These are phyloP conservation scores for Kwoniella shandongensis DNA, from an alignment of 768 basidiomycete species.

Conservation along the genomic window DNA sequence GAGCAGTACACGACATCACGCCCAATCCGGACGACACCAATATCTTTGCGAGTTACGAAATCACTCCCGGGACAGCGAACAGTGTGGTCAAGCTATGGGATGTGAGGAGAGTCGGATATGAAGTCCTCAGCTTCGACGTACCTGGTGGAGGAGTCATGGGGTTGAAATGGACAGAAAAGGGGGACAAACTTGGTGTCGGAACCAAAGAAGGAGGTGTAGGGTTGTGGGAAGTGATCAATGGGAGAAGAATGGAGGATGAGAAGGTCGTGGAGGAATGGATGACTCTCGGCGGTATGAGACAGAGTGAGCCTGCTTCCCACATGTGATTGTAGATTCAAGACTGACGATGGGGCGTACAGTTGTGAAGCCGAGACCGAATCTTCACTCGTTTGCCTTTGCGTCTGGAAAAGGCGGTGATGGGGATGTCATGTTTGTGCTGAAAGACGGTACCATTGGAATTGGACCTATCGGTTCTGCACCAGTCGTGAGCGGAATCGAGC, in stretches of 20 bases:
- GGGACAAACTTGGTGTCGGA: constrained; percentile 36
- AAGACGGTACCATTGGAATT: constrained; percentile 46
- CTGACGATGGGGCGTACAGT: too few relatives aligned
- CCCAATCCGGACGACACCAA: constrained; percentile 33
- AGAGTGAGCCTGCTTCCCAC: too few relatives aligned
- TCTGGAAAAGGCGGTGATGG: neutral
- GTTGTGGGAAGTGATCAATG: constrained; percentile 44
- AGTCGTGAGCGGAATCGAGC: too few relatives aligned
- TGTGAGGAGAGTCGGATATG: constrained; percentile 28
- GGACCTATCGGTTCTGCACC: constrained; percentile 36
- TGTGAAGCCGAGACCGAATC: constrained; percentile 33
- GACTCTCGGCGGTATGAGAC: constrained; percentile 32
- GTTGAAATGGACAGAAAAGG: constrained; percentile 34
- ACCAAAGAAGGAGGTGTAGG: constrained; percentile 46
- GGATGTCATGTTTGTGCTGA: constrained; percentile 44
- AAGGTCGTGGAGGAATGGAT: constrained; percentile 32
- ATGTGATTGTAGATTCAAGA: too few relatives aligned
- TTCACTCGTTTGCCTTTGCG: constrained; percentile 44
- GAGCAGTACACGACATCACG: constrained; percentile 39
- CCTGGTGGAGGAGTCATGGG: constrained; percentile 23
- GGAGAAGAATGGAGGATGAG: constrained; percentile 19
- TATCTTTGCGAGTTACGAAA: constrained; percentile 46
- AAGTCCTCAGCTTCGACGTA: constrained; percentile 44
- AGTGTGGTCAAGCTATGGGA: constrained; percentile 49
- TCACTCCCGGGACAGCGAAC: constrained; percentile 13